Base-by-base conservation (phyloP, 257 asterid genomes). In the Forsythia suspensa region DNA sequence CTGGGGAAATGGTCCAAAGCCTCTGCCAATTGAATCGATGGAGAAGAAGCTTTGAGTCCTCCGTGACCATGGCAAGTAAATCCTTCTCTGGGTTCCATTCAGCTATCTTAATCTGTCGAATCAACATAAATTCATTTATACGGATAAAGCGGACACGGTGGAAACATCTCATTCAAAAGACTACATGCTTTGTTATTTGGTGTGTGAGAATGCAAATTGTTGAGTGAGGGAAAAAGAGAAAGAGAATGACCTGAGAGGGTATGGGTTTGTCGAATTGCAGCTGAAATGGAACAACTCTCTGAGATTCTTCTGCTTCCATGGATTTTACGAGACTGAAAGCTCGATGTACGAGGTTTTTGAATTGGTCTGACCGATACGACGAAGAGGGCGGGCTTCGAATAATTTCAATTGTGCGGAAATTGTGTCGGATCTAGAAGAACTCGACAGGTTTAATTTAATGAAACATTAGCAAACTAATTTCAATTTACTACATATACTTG, bases 21-120 rank as follows among this genome's bases (percentile, higher is more conserved):
- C 96, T 90, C 92, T 96, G 99, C 99, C 99, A 96, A 76, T 96
- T 94, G 88, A 96, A 96, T 68, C 99, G 98, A 83, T 95, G 99
- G 75, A 95, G 97, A 77, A 93, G 89, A 72, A 95, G 91, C 90
- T 94, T 92, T 0, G 97, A 91, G 77, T 93, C 99, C 71, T 91
- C 94, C 0, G 97, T 92, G 36, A 94, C 99, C 95, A 96, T 92
- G 52, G 98, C 97, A 21, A 94, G 89, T 73, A 96, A 85, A 86
- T 96, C 98, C 84, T 96, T 96, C 76, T 94, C 99, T 55, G 98
- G 97, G 84, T 94, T 96, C 99, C 99, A 96, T 90, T 92, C 97
- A 63, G 99, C 98, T 74, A 94, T 79, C 80, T 92, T 94, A 38
- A 92, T 82, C 99, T 94, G 90, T 82, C 83, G 20, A 80, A 71